phyloP scores from a whole-genome alignment of 31 red algal species.

The Odonthalia washingtoniensis region DNA sequence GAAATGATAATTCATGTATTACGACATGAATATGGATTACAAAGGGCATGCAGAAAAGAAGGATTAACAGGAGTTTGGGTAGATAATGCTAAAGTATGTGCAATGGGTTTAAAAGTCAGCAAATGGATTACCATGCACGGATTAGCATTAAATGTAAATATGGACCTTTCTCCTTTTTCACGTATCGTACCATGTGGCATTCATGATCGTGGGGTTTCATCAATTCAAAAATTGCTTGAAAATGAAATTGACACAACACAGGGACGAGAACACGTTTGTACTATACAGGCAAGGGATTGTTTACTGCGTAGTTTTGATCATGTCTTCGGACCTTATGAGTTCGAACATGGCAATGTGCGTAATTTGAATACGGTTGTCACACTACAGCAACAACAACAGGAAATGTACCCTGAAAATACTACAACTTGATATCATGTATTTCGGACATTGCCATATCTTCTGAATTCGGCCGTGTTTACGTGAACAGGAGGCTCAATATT shows the following conservation, averaged over 20 bases:
- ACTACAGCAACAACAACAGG: too few species aligned
- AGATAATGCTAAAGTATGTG: conserved; percentile 80
- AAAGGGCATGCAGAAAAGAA: conserved; percentile 53
- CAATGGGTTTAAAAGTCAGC: conserved; percentile 87
- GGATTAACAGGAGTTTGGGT: conserved; percentile 93
- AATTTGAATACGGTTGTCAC: too few species aligned
- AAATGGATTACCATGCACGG: conserved; percentile 97
- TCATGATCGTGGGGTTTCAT: conserved; percentile 56
- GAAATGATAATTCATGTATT: conserved; percentile 73
- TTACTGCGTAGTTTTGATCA: conserved; percentile 33
- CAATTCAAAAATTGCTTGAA: conserved; percentile 40
- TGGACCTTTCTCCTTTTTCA: conserved; percentile 61
- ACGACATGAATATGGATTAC: conserved; percentile 46
- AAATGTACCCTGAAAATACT: too few species aligned
- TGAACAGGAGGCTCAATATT: too few species aligned
- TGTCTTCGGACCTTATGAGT: conserved; percentile 33
- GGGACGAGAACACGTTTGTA: conserved; percentile 6
- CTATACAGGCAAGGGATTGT: background rate
- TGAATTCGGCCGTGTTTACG: too few species aligned
- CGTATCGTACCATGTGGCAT: conserved; percentile 90
- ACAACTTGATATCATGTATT: too few species aligned
- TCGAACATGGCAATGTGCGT: too few species aligned
- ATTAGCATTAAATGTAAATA: conserved; percentile 87
- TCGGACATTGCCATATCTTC: too few species aligned
- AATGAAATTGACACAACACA: too few species aligned